Base-by-base conservation (phyloP, 1,284 basidiomycete genomes). In the Tylopilus sp. region DNA sequence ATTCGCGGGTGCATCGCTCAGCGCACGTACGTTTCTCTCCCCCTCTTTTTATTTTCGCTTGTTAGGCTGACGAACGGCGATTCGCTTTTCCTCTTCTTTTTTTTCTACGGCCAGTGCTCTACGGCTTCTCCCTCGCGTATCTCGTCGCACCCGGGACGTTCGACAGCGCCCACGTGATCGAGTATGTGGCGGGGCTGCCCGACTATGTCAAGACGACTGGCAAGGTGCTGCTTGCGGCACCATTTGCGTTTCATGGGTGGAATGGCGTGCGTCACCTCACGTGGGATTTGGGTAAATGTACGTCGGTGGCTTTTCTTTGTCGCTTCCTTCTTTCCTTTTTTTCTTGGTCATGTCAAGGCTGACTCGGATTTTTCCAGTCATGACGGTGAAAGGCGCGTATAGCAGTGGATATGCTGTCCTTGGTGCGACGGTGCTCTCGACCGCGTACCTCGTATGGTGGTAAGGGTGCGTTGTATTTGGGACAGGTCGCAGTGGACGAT, bases 241-340 rank as follows among this genome's bases (percentile, higher is more conserved):
- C 94, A 2, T 93, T 94, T 68, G 81, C 89, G 29, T 97, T 87
- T 82, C 95, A 99, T 74, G 80, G 81, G 7, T 81, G 83, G 69
- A 98, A 98, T 71, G 95, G 95, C 6, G 55, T 98, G 46, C 81
- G 95, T 45, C 95, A 99, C 77, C 74, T 99, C 62, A 71, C 74
- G 24, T 99, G 96, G 95, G 95, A 99, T 71, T 72, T 79, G 65
- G 87, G 87, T 52, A 89, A 87, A 77, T 86, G 94, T 96, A 62
- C 68, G 94, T 79, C 21, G 10, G 0, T 3, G 5, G 30, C 9
- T 31, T 29, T 46, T 14, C 3, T 14, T 24, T 24, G 24, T 7
- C 4, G 24, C 28, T 33, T 15, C 26, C 46, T 48, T 43, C 9
- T 30, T 24, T 18, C 1, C n/a, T n/a, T n/a, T n/a, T n/a, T n/a